Percentiles rank a stretch among this genome's conserved stretches.
Conservation (phyloP, 75 land plant genomes). For the Cupressus sempervirens region DNA sequence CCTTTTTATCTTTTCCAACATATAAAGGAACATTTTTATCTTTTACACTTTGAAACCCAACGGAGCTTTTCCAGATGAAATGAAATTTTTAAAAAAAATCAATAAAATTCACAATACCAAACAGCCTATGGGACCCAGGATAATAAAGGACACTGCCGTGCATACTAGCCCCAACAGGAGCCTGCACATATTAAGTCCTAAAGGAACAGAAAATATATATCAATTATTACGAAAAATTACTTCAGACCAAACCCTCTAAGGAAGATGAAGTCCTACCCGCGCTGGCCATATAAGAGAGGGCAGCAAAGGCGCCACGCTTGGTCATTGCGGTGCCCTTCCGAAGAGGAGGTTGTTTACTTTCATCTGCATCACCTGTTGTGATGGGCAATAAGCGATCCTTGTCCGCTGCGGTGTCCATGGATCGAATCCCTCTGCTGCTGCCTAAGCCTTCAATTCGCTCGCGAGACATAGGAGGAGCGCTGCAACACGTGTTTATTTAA, state of each 20-base stretch:
- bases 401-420: neutral
- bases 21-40: neutral
- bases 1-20: neutral
- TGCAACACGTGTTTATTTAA: neutral
- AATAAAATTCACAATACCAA: too few species aligned
- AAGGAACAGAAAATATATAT: neutral
- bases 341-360: slow-evolving; percentile 33
- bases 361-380: slow-evolving; percentile 10
- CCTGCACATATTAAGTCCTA: too few species aligned
- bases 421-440: neutral
- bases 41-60: neutral
- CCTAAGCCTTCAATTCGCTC: neutral
- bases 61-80: too few species aligned
- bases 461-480: neutral
- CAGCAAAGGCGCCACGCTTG: slow-evolving; percentile 57
- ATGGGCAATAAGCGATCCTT: slow-evolving; percentile 35
- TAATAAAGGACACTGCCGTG: too few species aligned
- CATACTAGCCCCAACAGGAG: too few species aligned
- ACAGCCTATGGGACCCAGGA: too few species aligned
- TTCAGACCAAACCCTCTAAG: neutral
- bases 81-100: too few species aligned
- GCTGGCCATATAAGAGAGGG: slow-evolving; percentile 63
- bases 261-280: slow-evolving; percentile 26
- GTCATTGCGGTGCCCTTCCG: slow-evolving; percentile 71
- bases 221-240: neutral